Base-by-base conservation (phyloP, 208 protist species). In the Trypanosoma grayi region DNA sequence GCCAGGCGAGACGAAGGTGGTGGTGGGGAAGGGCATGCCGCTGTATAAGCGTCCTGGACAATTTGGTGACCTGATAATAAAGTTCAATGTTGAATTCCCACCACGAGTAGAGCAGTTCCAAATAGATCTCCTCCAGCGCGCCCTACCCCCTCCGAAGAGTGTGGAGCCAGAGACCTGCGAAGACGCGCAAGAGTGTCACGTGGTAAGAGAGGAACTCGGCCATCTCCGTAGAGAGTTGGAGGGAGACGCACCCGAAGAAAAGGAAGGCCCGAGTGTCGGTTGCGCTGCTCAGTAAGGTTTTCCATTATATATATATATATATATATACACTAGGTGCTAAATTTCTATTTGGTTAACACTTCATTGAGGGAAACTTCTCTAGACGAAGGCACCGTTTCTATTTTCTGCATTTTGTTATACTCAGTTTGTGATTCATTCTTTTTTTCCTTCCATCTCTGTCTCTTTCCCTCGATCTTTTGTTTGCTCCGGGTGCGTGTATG, bases 21-120 rank as follows among this genome's bases (percentile, higher is more conserved):
- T 93, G 44, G 41, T 63, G 10, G 80, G 83, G 13, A 85, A 95
- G 54, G 90, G 90, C 13, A 95, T 95, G 90, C 90, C 79, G 70
- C 37, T 56, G 40, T 48, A 52, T n/a, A 25, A 52, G 14, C 44
- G 59, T 27, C 53, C 60, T 9, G 58, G 37, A 48, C 73, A 74
- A 36, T 85, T 74, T 45, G 87, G 87, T 33, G 74, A 93, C 54
- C 41, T 93, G 8, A 36, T 90, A 24, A 86, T 93, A 44, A 74
- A 85, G 43, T 93, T 93, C 52, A 41, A 66, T 0, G 79, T 93
- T n/a, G 33, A 25, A 18, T 93, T 83, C 54, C 87, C 87, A 5
- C 60, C 74, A 14, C 67, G 45, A 40, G 33, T 93, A 1, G 70
- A 87, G 20, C 22, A 48, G 2, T 45, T 36, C 2, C 77, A 85